Evolutionary conservation across 2,329 filamentous ascomycete species (phyloP).

Genomic region (Trichoderma polysporum): DNA sequence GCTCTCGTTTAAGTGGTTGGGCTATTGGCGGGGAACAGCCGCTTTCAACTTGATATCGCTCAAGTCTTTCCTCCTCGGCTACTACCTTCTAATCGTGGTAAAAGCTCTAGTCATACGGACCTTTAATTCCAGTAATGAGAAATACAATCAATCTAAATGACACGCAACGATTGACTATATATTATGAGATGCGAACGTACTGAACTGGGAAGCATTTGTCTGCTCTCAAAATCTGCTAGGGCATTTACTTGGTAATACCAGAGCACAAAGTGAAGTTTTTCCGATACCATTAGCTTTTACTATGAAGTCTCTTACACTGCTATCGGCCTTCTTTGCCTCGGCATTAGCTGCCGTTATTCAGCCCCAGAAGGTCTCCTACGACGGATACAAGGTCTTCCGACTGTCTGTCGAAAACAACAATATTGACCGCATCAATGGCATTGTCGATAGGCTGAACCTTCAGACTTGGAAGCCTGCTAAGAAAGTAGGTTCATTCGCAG

Average conservation of each 20-base stretch:
- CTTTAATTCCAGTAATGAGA: background rate
- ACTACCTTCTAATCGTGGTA: constrained; percentile 16
- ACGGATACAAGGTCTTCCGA: constrained; percentile 47
- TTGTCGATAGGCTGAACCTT: constrained; percentile 37
- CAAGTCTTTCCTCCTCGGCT: background rate
- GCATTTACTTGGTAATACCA: background rate
- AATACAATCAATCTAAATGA: background rate
- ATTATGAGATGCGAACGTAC: background rate
- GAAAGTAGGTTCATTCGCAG: constrained; percentile 37
- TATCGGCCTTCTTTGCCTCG: constrained; percentile 24
- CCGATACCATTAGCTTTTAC: background rate
- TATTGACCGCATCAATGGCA: constrained; percentile 33
- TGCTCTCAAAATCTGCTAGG: background rate
- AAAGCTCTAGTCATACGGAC: background rate
- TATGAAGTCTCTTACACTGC: constrained; percentile 25
- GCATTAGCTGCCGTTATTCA: constrained; percentile 21
- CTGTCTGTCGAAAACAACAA: constrained; percentile 37
- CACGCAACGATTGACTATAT: background rate
- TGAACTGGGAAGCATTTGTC: background rate
- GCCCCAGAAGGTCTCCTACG: constrained; percentile 36
- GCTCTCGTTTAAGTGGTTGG: background rate
- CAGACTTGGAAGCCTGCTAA: constrained; percentile 40
- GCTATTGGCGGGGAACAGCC: background rate
- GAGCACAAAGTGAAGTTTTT: background rate
- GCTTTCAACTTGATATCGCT: background rate